A percentile compares a stretch with the other conserved stretches of the same genome.
phyloP scores from a whole-genome alignment of 2,329 filamentous ascomycete genomes.

The Fusarium duplospermum region DNA sequence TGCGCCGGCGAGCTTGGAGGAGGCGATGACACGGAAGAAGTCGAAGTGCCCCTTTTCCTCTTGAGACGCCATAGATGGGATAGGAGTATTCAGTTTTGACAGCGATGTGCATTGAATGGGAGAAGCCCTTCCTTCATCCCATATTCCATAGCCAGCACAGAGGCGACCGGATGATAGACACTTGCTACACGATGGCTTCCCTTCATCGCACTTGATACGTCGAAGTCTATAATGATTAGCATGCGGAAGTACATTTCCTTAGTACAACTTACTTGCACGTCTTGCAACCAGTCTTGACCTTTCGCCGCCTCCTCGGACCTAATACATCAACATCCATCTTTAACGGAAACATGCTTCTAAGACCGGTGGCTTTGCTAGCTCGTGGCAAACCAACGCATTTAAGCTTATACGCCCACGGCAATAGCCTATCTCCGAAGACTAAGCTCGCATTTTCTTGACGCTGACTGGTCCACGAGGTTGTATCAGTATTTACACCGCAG shows the following conservation, averaged over 20 bases:
- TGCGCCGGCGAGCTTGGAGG: not conserved
- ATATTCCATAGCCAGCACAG: not conserved
- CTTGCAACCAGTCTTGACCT: not conserved
- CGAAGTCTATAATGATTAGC: not conserved
- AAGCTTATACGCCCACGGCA: slow-evolving; percentile 2
- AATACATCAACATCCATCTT: not conserved
- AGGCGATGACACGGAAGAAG: not conserved
- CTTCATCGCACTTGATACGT: not conserved
- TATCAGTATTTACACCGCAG: not conserved
- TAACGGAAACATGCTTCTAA: not conserved
- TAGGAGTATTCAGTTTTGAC: not conserved
- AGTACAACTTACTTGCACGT: not conserved
- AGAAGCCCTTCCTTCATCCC: not conserved
- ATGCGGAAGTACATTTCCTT: not conserved
- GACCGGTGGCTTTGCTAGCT: not conserved
- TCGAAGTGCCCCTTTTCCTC: not conserved
- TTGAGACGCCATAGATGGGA: not conserved
- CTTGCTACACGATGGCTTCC: not conserved
- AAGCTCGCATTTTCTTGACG: not conserved
- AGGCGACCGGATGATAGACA: not conserved
- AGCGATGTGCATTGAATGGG: not conserved
- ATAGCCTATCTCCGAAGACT: not conserved
- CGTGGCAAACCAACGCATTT: not conserved
- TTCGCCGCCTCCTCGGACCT: not conserved
- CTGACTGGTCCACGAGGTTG: not conserved